Evolutionary conservation across 257 asterid genomes (phyloP).

Genomic region (Solanum pinnatisectum): DNA sequence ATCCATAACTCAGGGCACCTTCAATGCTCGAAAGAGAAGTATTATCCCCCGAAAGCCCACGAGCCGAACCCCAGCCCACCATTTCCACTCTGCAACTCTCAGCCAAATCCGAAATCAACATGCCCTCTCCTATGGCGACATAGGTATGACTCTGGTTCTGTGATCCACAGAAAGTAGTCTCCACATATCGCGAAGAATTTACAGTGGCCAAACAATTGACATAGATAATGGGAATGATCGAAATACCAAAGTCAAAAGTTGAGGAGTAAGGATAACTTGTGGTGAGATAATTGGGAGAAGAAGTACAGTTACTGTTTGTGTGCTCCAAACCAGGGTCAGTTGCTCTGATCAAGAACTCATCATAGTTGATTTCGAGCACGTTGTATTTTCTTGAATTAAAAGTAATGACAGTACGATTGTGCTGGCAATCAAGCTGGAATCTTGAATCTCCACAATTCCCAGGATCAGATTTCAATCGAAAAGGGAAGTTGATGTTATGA

Average conservation of each 20-base stretch:
- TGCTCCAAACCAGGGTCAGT: constrained; percentile 12
- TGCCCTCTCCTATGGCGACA: constrained; percentile 9
- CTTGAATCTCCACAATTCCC: neutral
- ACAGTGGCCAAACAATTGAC: constrained; percentile 25
- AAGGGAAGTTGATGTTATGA: constrained; percentile 22
- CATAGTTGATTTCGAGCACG: constrained; percentile 20
- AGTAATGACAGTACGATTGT: constrained; percentile 6
- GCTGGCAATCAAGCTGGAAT: constrained; percentile 19
- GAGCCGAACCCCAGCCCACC: neutral
- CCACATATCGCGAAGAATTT: constrained; percentile 19
- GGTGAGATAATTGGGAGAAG: neutral
- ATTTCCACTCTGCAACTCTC: constrained; percentile 34
- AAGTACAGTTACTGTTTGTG: neutral
- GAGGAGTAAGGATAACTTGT: neutral
- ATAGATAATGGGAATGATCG: constrained; percentile 1
- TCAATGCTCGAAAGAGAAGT: constrained; percentile 18
- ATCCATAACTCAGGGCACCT: constrained; percentile 28
- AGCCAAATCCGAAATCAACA: constrained; percentile 21
- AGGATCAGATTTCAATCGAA: constrained; percentile 9
- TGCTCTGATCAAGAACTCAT: constrained; percentile 10
- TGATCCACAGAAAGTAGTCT: constrained; percentile 27
- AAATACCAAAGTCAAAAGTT: neutral
- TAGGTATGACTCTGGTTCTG: constrained; percentile 19
- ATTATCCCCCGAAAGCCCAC: constrained; percentile 3
- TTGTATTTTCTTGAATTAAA: constrained; percentile 4